Base-by-base conservation (phyloP, 306 rosid species). In the Corylus avellana region DNA sequence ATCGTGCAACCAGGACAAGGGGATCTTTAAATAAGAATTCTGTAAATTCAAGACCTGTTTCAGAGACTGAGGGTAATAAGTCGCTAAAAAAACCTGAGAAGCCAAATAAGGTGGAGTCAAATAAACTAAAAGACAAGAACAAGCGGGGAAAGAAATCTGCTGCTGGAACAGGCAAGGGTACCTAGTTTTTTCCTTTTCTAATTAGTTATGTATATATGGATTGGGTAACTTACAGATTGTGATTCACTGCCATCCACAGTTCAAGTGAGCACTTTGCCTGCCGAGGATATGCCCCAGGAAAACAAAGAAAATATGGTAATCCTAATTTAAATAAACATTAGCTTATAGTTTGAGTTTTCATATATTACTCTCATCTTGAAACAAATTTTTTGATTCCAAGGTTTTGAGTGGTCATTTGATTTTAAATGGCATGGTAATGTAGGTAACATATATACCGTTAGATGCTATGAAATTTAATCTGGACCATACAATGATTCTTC, bases 291-390 rank as follows among this genome's bases (percentile, higher is more conserved):
- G 58, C 77, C 73, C 17, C 78, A 48, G 55, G 91, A 79, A 76
- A 80, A 89, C 88, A 92, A 92, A 90, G 95, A 92, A 85, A 92
- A 92, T 71, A 79, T 86, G 97, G 97, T 89, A 83, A 42, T 42
- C 0, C 16, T 12, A 63, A 32, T 32, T 42, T 18, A 18, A 39
- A 42, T 64, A 20, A 64, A 13, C 12, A 64, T n/a, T 56, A 17
- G 20, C 18, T 18, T n/a, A 9, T 22, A 22, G 27, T 58, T 58
- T 13, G 7, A 73, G 27, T 17, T 46, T 2, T 51, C 56, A 9
- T 46, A n/a, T 18, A 70, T 72, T 7, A n/a, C 4, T 10, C 12
- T 12, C 11, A 62, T 4, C 14, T 59, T 18, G 27, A 17, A 56
- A n/a, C 5, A 20, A 7, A 12, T 50, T 2, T 12, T 25, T 46